Base-by-base conservation (phyloP, 768 basidiomycete species). In the Boletus subparvulus region DNA sequence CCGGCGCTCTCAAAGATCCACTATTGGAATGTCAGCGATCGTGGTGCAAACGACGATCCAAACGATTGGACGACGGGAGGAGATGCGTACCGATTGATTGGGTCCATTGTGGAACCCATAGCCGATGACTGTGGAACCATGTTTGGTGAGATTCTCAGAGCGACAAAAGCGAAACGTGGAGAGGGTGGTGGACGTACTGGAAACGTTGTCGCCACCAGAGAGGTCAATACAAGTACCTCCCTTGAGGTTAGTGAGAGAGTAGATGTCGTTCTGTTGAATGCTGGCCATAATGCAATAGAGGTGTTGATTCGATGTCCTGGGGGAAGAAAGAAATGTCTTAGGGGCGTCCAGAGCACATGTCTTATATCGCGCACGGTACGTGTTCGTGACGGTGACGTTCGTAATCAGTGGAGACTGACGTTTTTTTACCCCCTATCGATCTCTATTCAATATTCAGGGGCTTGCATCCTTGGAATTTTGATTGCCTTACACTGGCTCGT, bases 221-320 rank as follows among this genome's bases (percentile, higher is more conserved):
- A 86, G 74, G 62, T 86, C 83, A 24, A 84, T 59, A 30, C 76
- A 80, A 7, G 79, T 85, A 3, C 76, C 77, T 9, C 77, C 73
- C 68, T 82, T 78, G 62, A 69, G 75, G 68, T 86, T 87, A 39
- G 65, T 72, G 61, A 86, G 74, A 35, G 61, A 73, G 71, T 81
- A 85, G 0, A 62, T 73, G 16, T 36, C 51, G 19, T 80, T 78
- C 16, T 57, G 62, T 58, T 72, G 64, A 48, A 78, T 58, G 61
- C 16, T 35, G 33, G 62, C 12, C 71, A 72, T 71, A 1, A 19
- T 42, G 37, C 3, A 35, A n/a, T 13, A 13, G 6, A 8, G 17
- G 3, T 3, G 26, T 19, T 26, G 6, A 16, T 9, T 11, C 3
- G 37, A 49, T n/a, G 13, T 40, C 16, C 19, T 46, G 11, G 16